phyloP scores from a whole-genome alignment of 768 basidiomycete species.

The Leccinellum luteum region DNA sequence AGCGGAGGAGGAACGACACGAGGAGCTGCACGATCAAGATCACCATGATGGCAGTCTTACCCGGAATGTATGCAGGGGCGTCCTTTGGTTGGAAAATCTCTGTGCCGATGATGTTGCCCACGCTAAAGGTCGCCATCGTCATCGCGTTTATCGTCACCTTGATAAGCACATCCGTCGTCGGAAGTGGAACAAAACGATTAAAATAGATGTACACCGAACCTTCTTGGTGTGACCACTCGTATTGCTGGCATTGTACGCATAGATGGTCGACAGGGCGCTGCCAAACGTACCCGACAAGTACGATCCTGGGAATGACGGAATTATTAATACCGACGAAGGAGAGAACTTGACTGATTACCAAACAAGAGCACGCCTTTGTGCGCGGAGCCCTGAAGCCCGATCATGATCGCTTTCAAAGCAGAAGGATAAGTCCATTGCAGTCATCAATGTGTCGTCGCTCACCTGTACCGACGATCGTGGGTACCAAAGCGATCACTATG shows the following conservation, averaged over 20 bases:
- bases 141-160: slow-evolving; percentile 58
- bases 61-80: slow-evolving; percentile 61
- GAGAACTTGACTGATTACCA: slow-evolving; percentile 34
- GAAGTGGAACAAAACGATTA: not conserved
- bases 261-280: slow-evolving; percentile 55
- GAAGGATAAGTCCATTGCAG: not conserved
- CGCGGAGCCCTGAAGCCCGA: slow-evolving; percentile 48
- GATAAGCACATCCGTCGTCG: not conserved
- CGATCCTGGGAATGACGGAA: slow-evolving; percentile 33
- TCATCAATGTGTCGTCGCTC: slow-evolving; percentile 3
- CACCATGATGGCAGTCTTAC: slow-evolving; percentile 64
- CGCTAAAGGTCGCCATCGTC: slow-evolving; percentile 51
- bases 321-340: not conserved
- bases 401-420: slow-evolving; percentile 41
- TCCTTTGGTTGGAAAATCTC: slow-evolving; percentile 63
- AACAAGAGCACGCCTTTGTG: slow-evolving; percentile 55
- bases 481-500: slow-evolving; percentile 54
- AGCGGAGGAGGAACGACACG: slow-evolving; percentile 47
- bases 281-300: slow-evolving; percentile 58
- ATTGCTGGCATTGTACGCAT: slow-evolving; percentile 65
- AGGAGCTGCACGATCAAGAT: slow-evolving; percentile 52
- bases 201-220: slow-evolving; percentile 19
- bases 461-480: slow-evolving; percentile 58
- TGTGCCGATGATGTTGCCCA: slow-evolving; percentile 62
- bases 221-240: slow-evolving; percentile 68